These are phyloP conservation scores for Phytophthora ramorum DNA, from an alignment of 352 stramenopile species.

Conservation along the genomic window DNA sequence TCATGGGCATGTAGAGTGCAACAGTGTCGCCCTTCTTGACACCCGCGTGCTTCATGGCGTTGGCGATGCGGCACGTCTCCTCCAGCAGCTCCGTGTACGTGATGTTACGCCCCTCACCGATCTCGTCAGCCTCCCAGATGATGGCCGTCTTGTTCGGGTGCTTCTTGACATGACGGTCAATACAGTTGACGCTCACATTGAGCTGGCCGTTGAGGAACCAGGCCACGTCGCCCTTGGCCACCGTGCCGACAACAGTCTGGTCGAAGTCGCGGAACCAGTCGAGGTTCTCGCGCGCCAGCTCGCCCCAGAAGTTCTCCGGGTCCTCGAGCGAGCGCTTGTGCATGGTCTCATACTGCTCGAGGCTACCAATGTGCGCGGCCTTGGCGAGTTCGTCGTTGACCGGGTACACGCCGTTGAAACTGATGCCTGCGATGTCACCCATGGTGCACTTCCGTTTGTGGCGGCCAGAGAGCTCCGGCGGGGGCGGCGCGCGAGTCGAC, in stretches of 20 bases:
- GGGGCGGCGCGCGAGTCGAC: slow-evolving; percentile 16
- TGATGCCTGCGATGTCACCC: slow-evolving; percentile 39
- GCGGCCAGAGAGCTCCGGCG: slow-evolving; percentile 88
- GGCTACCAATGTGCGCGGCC: slow-evolving; percentile 67
- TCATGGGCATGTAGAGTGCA: slow-evolving; percentile 99
- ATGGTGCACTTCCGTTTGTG: slow-evolving; percentile 80
- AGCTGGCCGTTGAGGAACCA: slow-evolving; percentile 96
- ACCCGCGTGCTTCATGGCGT: slow-evolving; percentile 93
- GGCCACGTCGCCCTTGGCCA: slow-evolving; percentile 91
- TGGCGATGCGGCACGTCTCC: slow-evolving; percentile 91
- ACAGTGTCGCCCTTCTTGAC: slow-evolving; percentile 93
- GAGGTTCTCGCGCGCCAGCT: slow-evolving; percentile 89
- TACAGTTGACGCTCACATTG: slow-evolving; percentile 94
- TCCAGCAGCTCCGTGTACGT: slow-evolving; percentile 50
- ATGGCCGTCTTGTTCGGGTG: slow-evolving; percentile 92
- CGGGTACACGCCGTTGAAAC: slow-evolving; percentile 35
- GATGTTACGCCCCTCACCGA: slow-evolving; percentile 75
- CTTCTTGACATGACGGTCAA: slow-evolving; percentile 93
- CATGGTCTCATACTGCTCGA: slow-evolving; percentile 79
- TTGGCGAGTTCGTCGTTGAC: slow-evolving; percentile 47
- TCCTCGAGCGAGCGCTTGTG: slow-evolving; percentile 90
- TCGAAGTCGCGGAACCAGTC: slow-evolving; percentile 96
- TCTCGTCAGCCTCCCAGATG: slow-evolving; percentile 97
- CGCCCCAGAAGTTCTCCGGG: slow-evolving; percentile 91
- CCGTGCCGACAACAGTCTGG: slow-evolving; percentile 78